Evolutionary conservation across 352 stramenopile species (phyloP).

Genomic region (Globisporangium okanoganense): DNA sequence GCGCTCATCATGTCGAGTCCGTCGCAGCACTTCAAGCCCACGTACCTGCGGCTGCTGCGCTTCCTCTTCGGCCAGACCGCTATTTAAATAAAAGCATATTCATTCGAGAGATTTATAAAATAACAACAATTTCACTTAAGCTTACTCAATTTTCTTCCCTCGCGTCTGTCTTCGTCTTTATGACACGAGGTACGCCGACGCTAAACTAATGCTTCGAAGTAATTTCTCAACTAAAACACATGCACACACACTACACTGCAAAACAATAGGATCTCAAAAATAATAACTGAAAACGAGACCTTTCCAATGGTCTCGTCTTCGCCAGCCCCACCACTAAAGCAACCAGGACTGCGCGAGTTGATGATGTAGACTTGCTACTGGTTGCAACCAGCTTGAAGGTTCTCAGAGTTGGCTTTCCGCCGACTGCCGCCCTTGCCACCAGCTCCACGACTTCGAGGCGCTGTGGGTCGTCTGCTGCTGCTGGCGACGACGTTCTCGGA

Average conservation of each 20-base stretch:
- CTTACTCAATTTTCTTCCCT: background rate
- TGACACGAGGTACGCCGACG: no score
- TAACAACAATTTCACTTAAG: background rate
- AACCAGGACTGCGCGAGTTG: background rate
- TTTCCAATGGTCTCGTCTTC: background rate
- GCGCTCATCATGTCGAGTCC: slow-evolving; percentile 78
- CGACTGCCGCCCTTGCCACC: background rate
- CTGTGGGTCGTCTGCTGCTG: background rate
- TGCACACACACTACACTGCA: background rate
- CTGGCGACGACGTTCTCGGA: background rate
- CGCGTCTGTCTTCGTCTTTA: background rate
- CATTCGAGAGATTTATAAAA: background rate
- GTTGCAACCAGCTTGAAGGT: slow-evolving; percentile 6
- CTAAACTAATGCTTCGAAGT: slow-evolving; percentile 1
- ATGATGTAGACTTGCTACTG: background rate
- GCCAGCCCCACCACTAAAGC: background rate
- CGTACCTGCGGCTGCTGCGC: slow-evolving; percentile 67
- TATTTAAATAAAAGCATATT: slow-evolving; percentile 37
- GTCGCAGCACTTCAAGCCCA: slow-evolving; percentile 74
- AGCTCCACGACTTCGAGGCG: background rate
- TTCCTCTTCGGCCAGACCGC: slow-evolving; percentile 78
- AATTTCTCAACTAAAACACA: background rate
- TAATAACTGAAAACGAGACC: slow-evolving; percentile 4
- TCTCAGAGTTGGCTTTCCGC: slow-evolving; percentile 6
- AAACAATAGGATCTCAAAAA: background rate